Percentiles rank a stretch among this genome's conserved stretches.
These are phyloP conservation scores for Endothia cerciana DNA, from an alignment of 2,329 filamentous ascomycete species.

Conservation along the genomic window DNA sequence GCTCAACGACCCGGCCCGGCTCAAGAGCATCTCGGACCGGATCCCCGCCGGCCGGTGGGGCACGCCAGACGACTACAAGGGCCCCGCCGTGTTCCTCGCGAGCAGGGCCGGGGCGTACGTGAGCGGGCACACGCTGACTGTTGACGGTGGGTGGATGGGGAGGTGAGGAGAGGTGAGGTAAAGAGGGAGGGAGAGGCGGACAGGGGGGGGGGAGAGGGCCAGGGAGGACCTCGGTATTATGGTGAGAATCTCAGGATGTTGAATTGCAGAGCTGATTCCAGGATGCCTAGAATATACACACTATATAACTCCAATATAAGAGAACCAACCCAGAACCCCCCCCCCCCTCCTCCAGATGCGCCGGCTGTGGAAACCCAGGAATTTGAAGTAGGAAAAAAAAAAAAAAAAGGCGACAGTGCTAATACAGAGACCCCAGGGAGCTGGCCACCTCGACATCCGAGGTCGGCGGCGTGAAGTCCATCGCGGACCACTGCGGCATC, in stretches of 20 bases:
- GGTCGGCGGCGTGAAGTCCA: constrained; percentile 6
- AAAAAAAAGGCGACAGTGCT: background rate
- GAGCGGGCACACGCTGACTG: constrained; percentile 77
- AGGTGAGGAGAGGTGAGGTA: constrained; percentile 63
- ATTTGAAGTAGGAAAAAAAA: background rate
- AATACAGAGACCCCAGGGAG: constrained; percentile 12
- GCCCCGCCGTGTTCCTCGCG: constrained; percentile 76
- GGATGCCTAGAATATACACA: background rate
- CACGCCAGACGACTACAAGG: constrained; percentile 84
- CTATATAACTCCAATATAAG: background rate
- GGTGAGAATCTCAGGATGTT: background rate
- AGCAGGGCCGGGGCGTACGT: constrained; percentile 80
- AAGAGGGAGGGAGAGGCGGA: background rate
- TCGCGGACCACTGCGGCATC: constrained; percentile 1
- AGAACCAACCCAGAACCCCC: background rate
- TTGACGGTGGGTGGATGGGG: constrained; percentile 95
- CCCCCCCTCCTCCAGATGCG: background rate
- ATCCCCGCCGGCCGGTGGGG: constrained; percentile 89
- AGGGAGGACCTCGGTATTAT: too few species aligned
- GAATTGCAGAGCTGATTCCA: background rate
- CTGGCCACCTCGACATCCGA: constrained; percentile 13
- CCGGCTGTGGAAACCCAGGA: background rate
- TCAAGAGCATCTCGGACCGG: constrained; percentile 73
- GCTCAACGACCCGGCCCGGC: constrained; percentile 70
- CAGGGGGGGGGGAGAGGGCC: background rate